Base-by-base conservation (phyloP, 768 basidiomycete species). In the Tulasnella sp. region DNA sequence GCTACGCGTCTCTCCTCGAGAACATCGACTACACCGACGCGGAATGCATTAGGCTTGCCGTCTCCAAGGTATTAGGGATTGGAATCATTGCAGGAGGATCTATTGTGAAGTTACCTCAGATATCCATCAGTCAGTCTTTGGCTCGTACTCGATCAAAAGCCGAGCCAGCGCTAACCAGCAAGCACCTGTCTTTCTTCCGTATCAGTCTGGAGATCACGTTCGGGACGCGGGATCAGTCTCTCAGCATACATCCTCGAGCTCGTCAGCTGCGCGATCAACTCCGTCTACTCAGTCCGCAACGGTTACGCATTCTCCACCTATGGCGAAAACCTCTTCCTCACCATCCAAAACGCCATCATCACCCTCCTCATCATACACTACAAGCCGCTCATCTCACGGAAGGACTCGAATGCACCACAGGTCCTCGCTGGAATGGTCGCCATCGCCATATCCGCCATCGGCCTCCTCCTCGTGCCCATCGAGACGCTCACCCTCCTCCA, bases 251-350 rank as follows among this genome's bases (percentile, higher is more conserved):
- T 87, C 51, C 84, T 99, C 21, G 95, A 98, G 69, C 97, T 95
- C 0, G 75, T 88, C 27, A 80, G 89, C 0, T 96, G 96, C 66
- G 86, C 85, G 26, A 93, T 99, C 67, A 92, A 84, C 0, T 79
- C 93, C 26, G 82, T 83, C 10, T 99, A 98, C 73, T 86, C 93
- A 1, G 82, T 81, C 66, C 78, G 91, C 23, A 86, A 90, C 67
- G 71, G 76, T 23, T 97, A 94, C 72, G 92, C 96, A 0, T 96
- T 97, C 77, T 91, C 89, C 19, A 97, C 96, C 0, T 99, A 97
- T 62, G 96, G 96, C 67, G 96, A 99, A 72, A 97, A 95, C 75
- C 70, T 93, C 59, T 97, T 97, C 81, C 79, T 98, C 51, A 84
- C 89, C 29, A 67, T 92, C 61, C 92, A 95, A 72, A 92, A 95